Base-by-base conservation (phyloP, 352 stramenopile species). In the Phytophthora tentaculata region DNA sequence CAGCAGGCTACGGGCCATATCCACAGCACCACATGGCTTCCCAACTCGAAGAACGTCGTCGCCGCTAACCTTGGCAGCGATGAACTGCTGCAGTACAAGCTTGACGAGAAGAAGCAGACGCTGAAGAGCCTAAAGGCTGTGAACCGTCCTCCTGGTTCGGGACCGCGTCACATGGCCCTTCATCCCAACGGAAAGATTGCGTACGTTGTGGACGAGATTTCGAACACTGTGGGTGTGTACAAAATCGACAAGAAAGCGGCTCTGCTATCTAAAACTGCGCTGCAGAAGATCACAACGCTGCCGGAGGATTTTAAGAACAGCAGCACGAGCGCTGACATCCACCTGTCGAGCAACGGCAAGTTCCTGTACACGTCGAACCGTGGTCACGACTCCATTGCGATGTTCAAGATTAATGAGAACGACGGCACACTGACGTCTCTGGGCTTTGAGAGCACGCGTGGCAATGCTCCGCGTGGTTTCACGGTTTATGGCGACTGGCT, bases 291-390 rank as follows among this genome's bases (percentile, higher is more conserved):
- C 61, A 83, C 83, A 58, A 92, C 84, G 41, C 61, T 91, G 5
- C 83, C 83, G 5, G 44, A 24, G 0, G 62, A 59, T 22, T 86
- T 77, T 23, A 79, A 24, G 19, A 71, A 72, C 41, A 43, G 10
- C 47, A 74, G 59, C 5, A 58, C 64, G 2, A 77, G 69, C 26
- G 80, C 80, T 22, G 83, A 88, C 39, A 86, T 91, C 61, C 70
- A 88, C 55, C 45, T 87, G 19, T 88, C 83, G 2, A 72, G 59
- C 19, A 72, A 79, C 63, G 79, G 78, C 54, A 70, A 81, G 41
- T 91, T 88, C 57, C 50, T 91, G 23, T 91, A 88, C 78, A 74
- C 79, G 41, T 89, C 83, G 29, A 91, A 89, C 71, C 83, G 83
- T 41, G 77, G 74, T 23, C 81, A 91, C 56, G 62, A 91, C 67